These are phyloP conservation scores for Monilinia aucupariae DNA, from an alignment of 2,329 filamentous ascomycete species.

Conservation along the genomic window DNA sequence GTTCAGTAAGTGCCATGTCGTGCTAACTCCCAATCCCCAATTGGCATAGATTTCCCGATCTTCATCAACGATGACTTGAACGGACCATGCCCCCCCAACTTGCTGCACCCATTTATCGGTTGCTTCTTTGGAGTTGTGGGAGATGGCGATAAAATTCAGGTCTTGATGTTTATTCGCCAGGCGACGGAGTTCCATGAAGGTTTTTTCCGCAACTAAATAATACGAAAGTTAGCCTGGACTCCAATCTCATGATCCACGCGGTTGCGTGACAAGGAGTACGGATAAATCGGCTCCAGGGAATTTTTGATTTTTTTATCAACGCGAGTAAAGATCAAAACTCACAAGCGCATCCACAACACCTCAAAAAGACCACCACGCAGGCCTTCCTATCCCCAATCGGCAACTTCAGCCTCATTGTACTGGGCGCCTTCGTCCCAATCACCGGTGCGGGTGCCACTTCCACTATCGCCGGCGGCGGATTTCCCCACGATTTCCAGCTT, in stretches of 20 bases:
- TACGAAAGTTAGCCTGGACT: neutral
- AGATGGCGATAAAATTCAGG: conserved; percentile 56
- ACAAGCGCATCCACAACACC: conserved; percentile 75
- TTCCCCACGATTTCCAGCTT: conserved; percentile 31
- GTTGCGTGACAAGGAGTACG: neutral
- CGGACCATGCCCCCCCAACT: conserved; percentile 39
- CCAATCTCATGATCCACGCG: neutral
- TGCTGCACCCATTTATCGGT: conserved; percentile 40
- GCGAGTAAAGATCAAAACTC: conserved; percentile 32
- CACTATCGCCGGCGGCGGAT: conserved; percentile 29
- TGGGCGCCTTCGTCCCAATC: conserved; percentile 28
- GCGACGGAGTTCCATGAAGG: conserved; percentile 51
- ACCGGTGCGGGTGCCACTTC: conserved; percentile 27
- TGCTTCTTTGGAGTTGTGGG: conserved; percentile 56
- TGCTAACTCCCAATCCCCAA: conserved; percentile 61
- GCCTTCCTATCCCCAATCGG: conserved; percentile 47
- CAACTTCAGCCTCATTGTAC: conserved; percentile 34
- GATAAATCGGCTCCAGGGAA: neutral
- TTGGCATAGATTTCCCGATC: conserved; percentile 55
- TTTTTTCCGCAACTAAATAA: conserved; percentile 59
- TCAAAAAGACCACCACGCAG: conserved; percentile 59
- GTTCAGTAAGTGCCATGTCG: conserved; percentile 58
- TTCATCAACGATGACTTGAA: conserved; percentile 56
- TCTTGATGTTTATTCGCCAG: conserved; percentile 48
- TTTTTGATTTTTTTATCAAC: neutral